Percentiles rank a stretch among this genome's conserved stretches.
Evolutionary conservation across 768 basidiomycete genomes (phyloP).

Genomic region (Podaxis sp.): DNA sequence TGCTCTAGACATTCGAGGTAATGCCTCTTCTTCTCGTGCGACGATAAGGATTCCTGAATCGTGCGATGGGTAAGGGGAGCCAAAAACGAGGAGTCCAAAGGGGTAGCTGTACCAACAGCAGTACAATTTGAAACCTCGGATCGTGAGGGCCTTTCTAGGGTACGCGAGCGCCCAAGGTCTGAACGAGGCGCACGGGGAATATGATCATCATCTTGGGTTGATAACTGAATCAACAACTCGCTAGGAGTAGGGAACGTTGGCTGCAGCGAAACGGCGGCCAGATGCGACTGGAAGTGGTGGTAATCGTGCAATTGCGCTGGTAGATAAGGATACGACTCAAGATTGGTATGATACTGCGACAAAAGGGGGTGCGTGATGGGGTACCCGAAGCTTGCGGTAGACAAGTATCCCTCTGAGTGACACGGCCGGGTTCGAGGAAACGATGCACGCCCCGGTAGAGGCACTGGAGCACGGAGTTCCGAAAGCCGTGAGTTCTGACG

Average conservation of each 20-base stretch:
- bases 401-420: neutral
- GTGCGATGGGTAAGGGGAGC: neutral
- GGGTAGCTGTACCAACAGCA: neutral
- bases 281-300: neutral
- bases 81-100: neutral
- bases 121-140: slow-evolving; percentile 38
- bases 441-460: neutral
- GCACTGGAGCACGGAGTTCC: slow-evolving; percentile 2
- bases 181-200: neutral
- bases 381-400: neutral
- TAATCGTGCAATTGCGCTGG: neutral
- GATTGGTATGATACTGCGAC: neutral
- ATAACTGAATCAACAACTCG: slow-evolving; percentile 50
- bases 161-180: slow-evolving; percentile 1
- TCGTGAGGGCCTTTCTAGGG: slow-evolving; percentile 57
- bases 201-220: slow-evolving; percentile 11
- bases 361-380: neutral
- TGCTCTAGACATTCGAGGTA: slow-evolving; percentile 73
- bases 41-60: slow-evolving; percentile 64
- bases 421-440: neutral
- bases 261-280: neutral
- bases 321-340: neutral
- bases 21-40: slow-evolving; percentile 73
- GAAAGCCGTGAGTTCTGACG: neutral
- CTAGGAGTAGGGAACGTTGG: slow-evolving; percentile 61